A percentile compares a stretch with the other conserved stretches of the same genome.
These are phyloP conservation scores for Vicia faba DNA, from an alignment of 306 rosid species.

Conservation along the genomic window DNA sequence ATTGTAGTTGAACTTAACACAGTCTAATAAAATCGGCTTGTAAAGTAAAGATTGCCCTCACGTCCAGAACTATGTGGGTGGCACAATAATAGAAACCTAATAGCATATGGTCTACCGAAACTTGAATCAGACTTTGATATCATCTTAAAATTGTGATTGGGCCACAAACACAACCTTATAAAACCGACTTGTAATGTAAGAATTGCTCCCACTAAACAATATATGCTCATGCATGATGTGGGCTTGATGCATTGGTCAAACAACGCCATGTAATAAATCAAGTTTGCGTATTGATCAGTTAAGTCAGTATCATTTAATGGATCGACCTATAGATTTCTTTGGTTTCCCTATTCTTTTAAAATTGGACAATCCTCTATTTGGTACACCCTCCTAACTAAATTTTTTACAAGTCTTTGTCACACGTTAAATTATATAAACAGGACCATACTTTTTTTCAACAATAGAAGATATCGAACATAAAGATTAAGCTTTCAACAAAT, in stretches of 20 bases:
- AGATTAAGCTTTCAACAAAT: conserved; percentile 6
- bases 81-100: too few species aligned
- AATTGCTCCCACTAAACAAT: too few species aligned
- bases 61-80: too few species aligned
- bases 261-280: neutral
- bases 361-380: neutral
- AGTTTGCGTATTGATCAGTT: neutral
- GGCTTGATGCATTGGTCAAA: neutral
- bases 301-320: neutral
- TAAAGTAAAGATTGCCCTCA: too few species aligned
- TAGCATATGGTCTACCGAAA: too few species aligned
- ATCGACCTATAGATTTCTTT: neutral
- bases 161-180: too few species aligned
- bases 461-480: conserved; percentile 1
- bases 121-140: too few species aligned
- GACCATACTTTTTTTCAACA: neutral
- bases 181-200: too few species aligned
- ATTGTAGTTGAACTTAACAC: too few species aligned
- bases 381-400: neutral
- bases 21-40: too few species aligned
- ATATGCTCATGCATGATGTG: too few species aligned
- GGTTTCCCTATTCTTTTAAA: neutral
- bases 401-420: neutral
- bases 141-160: too few species aligned
- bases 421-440: neutral